Percentiles rank a stretch among this genome's conserved stretches.
Conservation (phyloP, 371 early-diverging fungal genomes). For the Syncephalis fuscata region DNA sequence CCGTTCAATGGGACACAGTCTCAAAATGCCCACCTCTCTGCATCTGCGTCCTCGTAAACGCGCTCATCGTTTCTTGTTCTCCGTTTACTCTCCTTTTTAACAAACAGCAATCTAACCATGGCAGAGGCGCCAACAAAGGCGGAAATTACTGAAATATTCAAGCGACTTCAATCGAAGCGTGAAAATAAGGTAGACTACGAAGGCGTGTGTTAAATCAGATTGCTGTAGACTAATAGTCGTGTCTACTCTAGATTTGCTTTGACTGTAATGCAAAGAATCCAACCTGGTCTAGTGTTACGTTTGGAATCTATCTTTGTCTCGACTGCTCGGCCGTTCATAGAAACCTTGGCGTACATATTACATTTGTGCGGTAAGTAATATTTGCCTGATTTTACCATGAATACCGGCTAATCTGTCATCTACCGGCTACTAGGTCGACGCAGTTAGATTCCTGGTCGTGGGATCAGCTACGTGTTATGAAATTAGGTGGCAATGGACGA, state of each 20-base stretch:
- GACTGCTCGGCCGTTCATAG: slow-evolving; percentile 95
- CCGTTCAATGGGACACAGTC: too few species aligned
- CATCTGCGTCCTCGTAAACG: too few species aligned
- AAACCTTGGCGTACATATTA: slow-evolving; percentile 90
- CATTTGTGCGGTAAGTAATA: slow-evolving; percentile 71
- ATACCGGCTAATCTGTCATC: neutral
- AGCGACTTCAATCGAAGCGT: slow-evolving; percentile 51
- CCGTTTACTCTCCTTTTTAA: too few species aligned
- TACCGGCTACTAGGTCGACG: slow-evolving; percentile 39
- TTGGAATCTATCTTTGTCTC: slow-evolving; percentile 94
- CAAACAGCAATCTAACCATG: too few species aligned
- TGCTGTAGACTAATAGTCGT: too few species aligned
- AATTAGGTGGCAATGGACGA: slow-evolving; percentile 68
- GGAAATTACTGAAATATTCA: slow-evolving; percentile 62
- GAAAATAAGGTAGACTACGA: slow-evolving; percentile 72
- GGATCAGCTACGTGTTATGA: slow-evolving; percentile 90
- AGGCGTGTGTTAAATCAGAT: too few species aligned
- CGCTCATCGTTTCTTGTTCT: too few species aligned
- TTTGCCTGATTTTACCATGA: neutral
- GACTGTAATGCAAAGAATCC: slow-evolving; percentile 96
- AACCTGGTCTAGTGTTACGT: slow-evolving; percentile 95
- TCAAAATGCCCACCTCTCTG: too few species aligned
- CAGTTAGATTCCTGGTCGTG: slow-evolving; percentile 82
- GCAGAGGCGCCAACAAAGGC: slow-evolving; percentile 41
- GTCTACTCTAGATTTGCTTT: slow-evolving; percentile 66